Conservation (phyloP, 371 early-diverging fungal genomes). For the Rhizopus microsporus region DNA sequence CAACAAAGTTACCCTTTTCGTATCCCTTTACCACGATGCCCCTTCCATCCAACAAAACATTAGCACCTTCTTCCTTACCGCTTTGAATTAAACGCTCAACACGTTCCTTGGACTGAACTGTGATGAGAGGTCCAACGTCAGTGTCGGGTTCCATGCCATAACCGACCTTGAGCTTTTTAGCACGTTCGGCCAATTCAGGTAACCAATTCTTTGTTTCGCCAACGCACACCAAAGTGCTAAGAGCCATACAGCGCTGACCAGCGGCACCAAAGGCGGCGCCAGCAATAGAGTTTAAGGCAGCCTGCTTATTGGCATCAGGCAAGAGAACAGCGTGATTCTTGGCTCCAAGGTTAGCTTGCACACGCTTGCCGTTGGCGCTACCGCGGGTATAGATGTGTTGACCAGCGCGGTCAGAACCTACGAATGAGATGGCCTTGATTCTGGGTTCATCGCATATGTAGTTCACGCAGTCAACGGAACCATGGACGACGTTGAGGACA, state of each 20-base stretch:
- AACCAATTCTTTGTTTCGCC: constrained; percentile 88
- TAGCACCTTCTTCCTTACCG: constrained; percentile 90
- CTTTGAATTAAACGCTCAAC: constrained; percentile 82
- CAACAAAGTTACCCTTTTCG: constrained; percentile 94
- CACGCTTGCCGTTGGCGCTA: constrained; percentile 91
- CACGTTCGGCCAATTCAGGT: constrained; percentile 88
- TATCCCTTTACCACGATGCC: constrained; percentile 67
- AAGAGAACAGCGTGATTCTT: constrained; percentile 97
- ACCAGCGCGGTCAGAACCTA: constrained; percentile 88
- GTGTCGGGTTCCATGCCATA: constrained; percentile 86
- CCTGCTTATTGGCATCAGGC: constrained; percentile 91
- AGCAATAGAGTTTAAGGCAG: constrained; percentile 86
- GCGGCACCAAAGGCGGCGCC: constrained; percentile 98
- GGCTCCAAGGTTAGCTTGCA: constrained; percentile 96
- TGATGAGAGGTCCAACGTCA: constrained; percentile 93
- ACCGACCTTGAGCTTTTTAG: constrained; percentile 82
- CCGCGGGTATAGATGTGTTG: constrained; percentile 88
- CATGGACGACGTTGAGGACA: constrained; percentile 94
- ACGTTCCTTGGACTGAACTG: constrained; percentile 79
- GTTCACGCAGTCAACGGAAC: constrained; percentile 87
- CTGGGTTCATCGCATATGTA: constrained; percentile 86
- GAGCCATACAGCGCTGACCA: constrained; percentile 95
- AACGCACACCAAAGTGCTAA: constrained; percentile 90
- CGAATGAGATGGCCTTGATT: constrained; percentile 94
- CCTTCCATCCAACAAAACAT: constrained; percentile 89